These are phyloP conservation scores for Scenedesmus sp. DNA, from an alignment of 163 green algal genomes.

Conservation along the genomic window DNA sequence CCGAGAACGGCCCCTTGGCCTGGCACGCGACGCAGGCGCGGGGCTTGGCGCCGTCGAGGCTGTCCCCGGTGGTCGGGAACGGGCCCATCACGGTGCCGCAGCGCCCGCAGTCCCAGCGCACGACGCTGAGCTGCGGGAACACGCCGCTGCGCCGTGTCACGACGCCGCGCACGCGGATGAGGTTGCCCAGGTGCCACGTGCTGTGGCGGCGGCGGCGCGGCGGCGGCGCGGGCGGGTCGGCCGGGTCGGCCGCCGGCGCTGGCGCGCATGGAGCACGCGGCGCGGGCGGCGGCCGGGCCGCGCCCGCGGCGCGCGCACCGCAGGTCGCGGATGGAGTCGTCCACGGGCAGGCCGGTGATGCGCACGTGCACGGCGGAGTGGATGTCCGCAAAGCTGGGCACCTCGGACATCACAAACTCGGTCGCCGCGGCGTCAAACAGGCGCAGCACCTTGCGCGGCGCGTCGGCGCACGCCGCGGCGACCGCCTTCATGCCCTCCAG, in stretches of 20 bases:
- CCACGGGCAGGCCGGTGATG: slow-evolving; percentile 85
- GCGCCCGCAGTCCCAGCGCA: slow-evolving; percentile 92
- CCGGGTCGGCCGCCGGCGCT: too few relatives aligned
- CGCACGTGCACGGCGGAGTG: slow-evolving; percentile 85
- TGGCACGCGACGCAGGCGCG: slow-evolving; percentile 86
- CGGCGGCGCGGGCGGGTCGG: neutral
- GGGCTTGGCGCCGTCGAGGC: slow-evolving; percentile 71
- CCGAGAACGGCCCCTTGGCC: slow-evolving; percentile 90
- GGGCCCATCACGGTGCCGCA: slow-evolving; percentile 92
- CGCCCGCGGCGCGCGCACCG: too few relatives aligned
- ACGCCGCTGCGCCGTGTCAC: slow-evolving; percentile 96
- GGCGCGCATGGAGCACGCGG: too few relatives aligned
- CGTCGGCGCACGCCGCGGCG: slow-evolving; percentile 83
- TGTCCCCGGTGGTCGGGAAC: slow-evolving; percentile 80
- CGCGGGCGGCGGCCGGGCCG: too few relatives aligned
- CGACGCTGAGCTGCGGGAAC: slow-evolving; percentile 94
- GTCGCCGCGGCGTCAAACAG: slow-evolving; percentile 55
- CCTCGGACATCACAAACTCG: slow-evolving; percentile 8
- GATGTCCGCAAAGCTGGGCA: slow-evolving; percentile 27
- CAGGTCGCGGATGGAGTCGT: slow-evolving; percentile 94
- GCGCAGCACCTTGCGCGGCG: slow-evolving; percentile 61
- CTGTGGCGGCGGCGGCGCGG: neutral
- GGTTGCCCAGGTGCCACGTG: slow-evolving; percentile 80
- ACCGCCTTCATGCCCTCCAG: slow-evolving; percentile 61
- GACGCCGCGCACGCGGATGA: slow-evolving; percentile 93